Evolutionary conservation across 176 grass and related monocot species (phyloP).

Genomic region (Aegilops tauschii): DNA sequence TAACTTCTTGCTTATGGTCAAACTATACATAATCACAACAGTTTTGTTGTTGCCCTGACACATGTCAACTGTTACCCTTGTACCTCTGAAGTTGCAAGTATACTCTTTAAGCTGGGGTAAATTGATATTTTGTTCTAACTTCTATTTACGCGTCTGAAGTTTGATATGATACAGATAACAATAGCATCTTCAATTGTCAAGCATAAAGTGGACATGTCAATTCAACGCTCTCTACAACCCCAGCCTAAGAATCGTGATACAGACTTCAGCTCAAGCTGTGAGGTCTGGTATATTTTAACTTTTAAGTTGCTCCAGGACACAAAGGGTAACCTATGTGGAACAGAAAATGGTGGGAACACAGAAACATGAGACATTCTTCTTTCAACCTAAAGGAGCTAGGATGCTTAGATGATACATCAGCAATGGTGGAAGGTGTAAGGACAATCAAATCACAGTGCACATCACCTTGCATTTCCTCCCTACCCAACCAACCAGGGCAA

Average conservation of each 20-base stretch:
- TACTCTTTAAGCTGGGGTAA: not conserved
- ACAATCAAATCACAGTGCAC: not conserved
- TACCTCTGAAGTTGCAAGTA: not conserved
- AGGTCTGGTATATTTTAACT: not conserved
- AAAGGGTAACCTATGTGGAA: not conserved
- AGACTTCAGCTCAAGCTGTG: not conserved
- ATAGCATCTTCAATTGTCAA: not conserved
- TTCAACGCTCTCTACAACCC: not conserved
- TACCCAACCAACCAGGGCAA: not conserved
- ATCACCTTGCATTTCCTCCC: not conserved
- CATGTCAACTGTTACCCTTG: not conserved
- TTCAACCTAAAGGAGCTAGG: not conserved
- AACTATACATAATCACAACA: not conserved
- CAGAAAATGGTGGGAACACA: not conserved
- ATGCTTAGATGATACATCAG: not conserved
- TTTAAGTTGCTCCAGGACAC: not conserved
- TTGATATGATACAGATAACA: not conserved
- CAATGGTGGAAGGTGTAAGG: not conserved
- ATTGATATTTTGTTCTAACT: not conserved
- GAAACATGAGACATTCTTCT: not conserved
- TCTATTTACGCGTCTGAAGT: not conserved
- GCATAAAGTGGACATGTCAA: not conserved
- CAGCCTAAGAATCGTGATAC: not conserved
- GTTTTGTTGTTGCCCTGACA: not conserved
- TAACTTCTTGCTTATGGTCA: not conserved